A percentile compares a stretch with the other conserved stretches of the same genome.
These are phyloP conservation scores for Secale cereale DNA, from an alignment of 176 grass and related monocot species.

Conservation along the genomic window DNA sequence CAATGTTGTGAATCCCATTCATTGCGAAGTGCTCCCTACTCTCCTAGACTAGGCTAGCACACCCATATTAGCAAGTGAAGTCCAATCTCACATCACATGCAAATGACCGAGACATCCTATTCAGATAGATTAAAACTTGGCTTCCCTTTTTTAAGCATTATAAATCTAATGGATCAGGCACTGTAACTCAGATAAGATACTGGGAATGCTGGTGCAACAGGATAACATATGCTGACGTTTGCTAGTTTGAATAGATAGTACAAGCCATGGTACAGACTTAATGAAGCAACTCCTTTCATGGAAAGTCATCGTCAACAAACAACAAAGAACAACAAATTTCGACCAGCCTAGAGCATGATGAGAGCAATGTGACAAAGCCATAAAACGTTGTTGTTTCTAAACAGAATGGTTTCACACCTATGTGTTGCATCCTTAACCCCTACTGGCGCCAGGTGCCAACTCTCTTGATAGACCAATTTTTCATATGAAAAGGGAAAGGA, in stretches of 20 bases:
- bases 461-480: not conserved
- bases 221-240: not conserved
- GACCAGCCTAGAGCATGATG: constrained; percentile 1
- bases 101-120: not conserved
- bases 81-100: not conserved
- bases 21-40: not conserved
- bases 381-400: not conserved
- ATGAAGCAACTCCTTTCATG: not conserved
- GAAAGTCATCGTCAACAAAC: constrained; percentile 11
- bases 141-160: not conserved
- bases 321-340: not conserved
- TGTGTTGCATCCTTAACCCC: not conserved
- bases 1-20: not conserved
- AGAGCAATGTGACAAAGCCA: not conserved
- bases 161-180: not conserved
- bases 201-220: not conserved
- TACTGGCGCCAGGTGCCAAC: not conserved
- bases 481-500: not conserved
- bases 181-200: not conserved
- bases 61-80: not conserved
- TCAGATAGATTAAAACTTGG: not conserved
- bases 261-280: not conserved
- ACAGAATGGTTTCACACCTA: not conserved
- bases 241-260: not conserved
- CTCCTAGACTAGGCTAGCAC: not conserved